These are phyloP conservation scores for Takashimella koratensis DNA, from an alignment of 1,284 basidiomycete species.

Conservation along the genomic window DNA sequence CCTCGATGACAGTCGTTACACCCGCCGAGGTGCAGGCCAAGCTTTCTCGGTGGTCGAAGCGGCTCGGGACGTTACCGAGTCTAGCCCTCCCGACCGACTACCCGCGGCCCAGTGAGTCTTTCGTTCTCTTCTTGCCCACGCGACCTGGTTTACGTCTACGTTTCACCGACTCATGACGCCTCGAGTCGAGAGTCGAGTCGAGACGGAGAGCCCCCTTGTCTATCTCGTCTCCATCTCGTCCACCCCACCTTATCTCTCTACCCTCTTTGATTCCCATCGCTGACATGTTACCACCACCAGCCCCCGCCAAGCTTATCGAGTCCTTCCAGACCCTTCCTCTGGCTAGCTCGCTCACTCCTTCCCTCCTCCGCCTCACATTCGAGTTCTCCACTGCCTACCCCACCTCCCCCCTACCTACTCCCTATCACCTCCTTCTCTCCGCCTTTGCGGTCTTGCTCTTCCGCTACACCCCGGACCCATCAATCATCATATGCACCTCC, in stretches of 20 bases:
- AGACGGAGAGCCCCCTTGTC: too few relatives aligned
- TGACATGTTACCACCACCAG: constrained; percentile 34
- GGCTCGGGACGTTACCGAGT: constrained; percentile 66
- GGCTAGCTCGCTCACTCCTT: constrained; percentile 51
- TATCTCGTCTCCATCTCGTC: not conserved
- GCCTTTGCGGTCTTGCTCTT: constrained; percentile 89
- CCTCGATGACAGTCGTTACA: not conserved
- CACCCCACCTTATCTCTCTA: not conserved
- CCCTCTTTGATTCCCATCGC: not conserved
- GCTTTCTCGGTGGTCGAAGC: constrained; percentile 47
- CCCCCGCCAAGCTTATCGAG: constrained; percentile 70
- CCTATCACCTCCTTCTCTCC: constrained; percentile 86
- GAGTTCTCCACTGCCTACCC: constrained; percentile 58
- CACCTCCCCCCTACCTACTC: constrained; percentile 60
- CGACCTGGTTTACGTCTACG: not conserved
- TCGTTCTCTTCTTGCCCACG: not conserved
- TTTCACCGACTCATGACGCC: too few relatives aligned
- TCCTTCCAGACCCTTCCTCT: constrained; percentile 64
- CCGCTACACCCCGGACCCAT: constrained; percentile 93
- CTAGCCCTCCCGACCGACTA: constrained; percentile 96
- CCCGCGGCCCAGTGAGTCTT: constrained; percentile 62
- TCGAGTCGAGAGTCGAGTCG: too few relatives aligned
- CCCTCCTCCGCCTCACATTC: constrained; percentile 58
- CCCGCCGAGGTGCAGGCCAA: constrained; percentile 20
- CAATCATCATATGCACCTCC: constrained; percentile 88